Evolutionary conservation across 495 filamentous ascomycete species (phyloP), one percentile per base, ranked within the genome.

Genomic region (Aspergillus ostianus): DNA sequence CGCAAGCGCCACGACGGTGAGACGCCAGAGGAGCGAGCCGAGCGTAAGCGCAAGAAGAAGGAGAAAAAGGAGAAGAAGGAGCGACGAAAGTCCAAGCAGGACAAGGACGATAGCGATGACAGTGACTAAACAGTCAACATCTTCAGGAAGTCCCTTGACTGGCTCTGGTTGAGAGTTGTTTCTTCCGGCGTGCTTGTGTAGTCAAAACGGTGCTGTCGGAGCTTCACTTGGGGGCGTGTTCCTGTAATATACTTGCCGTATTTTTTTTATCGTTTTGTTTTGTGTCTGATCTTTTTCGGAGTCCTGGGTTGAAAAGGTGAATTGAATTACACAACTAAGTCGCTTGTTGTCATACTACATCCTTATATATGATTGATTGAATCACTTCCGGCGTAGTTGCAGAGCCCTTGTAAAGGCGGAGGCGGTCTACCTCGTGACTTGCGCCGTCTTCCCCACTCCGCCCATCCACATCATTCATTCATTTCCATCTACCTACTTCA

Each of bases 1-100:
- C 85, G 89, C 64, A 92, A 92, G 81, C 83, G 88, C 67, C 88
- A 91, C 66, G 89, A 92, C 4, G 89, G 85, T 47, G 89, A 94
- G 76, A 91, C 90, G 4, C 73, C 87, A 23, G 88, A 90, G 65
- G 87, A 90, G 73, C 84, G 85, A 64, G 87, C 85, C 8, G 89
- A 90, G 74, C 82, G 86, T 64, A 92, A 90, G 80, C 80, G 81
- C 61, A 82, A 85, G 75, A 90, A 91, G 81, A 90, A 85, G 73
- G 84, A 87, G 67, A 85, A 85, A 72, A 84, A 85, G 73, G 74
- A 91, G 70, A 91, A 90, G 80, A 88, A 86, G 63, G 84, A 80
- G 82, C 84, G 79, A 82, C 82, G 73, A 70, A 86, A 85, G 75
- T 79, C 75, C 65, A 73, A 85, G 69, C 80, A 82, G 62, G 84